phyloP scores from a whole-genome alignment of 305 asterid genomes.

The Fraxinus dipetala region DNA sequence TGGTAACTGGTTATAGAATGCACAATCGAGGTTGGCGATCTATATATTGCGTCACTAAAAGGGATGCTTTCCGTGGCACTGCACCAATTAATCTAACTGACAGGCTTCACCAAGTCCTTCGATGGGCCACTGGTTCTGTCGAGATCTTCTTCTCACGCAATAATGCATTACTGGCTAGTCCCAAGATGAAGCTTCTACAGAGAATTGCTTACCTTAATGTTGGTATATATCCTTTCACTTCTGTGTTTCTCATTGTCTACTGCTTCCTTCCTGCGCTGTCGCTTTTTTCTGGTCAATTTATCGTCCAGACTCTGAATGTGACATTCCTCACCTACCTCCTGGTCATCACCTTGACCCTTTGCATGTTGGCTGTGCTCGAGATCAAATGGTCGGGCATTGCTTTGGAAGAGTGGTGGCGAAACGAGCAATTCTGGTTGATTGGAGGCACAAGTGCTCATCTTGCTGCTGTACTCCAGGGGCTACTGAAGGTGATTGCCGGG shows the following conservation, averaged over 20 bases:
- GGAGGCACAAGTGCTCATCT: conserved; percentile 96
- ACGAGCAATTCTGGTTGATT: conserved; percentile 91
- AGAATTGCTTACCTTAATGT: conserved; percentile 87
- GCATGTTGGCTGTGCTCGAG: conserved; percentile 70
- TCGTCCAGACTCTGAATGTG: conserved; percentile 65
- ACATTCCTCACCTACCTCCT: conserved; percentile 77
- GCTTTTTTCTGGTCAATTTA: conserved; percentile 87
- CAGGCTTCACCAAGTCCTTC: conserved; percentile 93
- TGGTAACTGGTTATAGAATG: conserved; percentile 93
- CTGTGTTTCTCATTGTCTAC: conserved; percentile 77
- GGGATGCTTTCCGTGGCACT: conserved; percentile 96
- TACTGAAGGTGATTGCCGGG: conserved; percentile 84
- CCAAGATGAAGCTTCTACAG: conserved; percentile 73
- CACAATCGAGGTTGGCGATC: conserved; percentile 97
- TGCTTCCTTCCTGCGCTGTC: conserved; percentile 95
- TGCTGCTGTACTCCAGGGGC: conserved; percentile 91
- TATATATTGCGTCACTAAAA: conserved; percentile 79
- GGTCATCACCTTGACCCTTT: conserved; percentile 71
- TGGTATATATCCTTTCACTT: conserved; percentile 91
- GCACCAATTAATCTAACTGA: conserved; percentile 94
- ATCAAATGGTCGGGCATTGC: conserved; percentile 87
- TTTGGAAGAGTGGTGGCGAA: conserved; percentile 94
- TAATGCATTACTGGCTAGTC: conserved; percentile 75
- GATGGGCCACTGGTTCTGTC: conserved; percentile 97
- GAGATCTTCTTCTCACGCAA: conserved; percentile 93